Conservation (phyloP, 805 yeast genomes). For the Kluyveromyces aestuarii region DNA sequence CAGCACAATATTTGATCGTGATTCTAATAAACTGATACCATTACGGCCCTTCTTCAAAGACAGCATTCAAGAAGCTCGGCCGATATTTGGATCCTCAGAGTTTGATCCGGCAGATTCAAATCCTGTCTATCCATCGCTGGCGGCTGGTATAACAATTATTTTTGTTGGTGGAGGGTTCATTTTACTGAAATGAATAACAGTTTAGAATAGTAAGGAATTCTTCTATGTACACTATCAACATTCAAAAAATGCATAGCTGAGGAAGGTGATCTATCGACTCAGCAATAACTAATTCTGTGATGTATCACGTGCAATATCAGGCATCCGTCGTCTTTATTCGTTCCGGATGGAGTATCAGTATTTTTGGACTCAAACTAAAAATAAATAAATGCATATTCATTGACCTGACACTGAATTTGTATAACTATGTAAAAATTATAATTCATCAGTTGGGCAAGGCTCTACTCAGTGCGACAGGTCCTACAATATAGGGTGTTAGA, state of each 20-base stretch:
- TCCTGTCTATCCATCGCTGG: constrained; percentile 12
- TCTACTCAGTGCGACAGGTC: constrained; percentile 22
- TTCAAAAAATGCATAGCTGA: no score
- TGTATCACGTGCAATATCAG: no score
- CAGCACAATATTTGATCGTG: neutral
- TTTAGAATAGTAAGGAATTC: neutral
- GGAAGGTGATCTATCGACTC: no score
- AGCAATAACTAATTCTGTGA: no score
- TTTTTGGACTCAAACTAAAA: no score
- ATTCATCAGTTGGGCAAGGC: constrained; percentile 5
- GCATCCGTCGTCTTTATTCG: no score
- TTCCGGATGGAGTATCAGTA: no score
- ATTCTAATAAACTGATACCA: neutral
- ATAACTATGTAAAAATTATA: no score
- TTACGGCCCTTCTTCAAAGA: neutral
- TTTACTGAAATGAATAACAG: constrained; percentile 1
- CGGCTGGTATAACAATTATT: constrained; percentile 9
- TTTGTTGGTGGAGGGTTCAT: constrained; percentile 6
- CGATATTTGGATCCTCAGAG: constrained; percentile 10
- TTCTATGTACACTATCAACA: no score
- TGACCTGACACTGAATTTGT: neutral
- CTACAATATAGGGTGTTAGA: constrained; percentile 20
- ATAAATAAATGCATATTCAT: neutral
- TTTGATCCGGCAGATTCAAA: constrained; percentile 20
- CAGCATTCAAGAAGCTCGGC: neutral